Percentiles rank a stretch among this genome's conserved stretches.
Evolutionary conservation across 2,329 filamentous ascomycete genomes (phyloP).

Genomic region (Alternaria alternata): DNA sequence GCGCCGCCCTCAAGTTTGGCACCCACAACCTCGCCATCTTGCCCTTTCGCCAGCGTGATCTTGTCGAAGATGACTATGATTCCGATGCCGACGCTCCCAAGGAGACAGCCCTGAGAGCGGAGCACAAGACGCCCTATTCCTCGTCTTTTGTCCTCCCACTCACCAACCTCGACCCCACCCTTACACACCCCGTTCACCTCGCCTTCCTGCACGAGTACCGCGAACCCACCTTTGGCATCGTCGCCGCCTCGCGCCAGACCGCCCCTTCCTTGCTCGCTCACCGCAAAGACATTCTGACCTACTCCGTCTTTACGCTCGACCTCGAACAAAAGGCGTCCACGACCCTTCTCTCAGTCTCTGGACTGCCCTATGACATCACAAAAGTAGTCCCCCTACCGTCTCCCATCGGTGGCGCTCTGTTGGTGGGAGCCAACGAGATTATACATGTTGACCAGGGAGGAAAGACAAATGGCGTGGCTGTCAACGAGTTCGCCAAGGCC

Average conservation of each 20-base stretch:
- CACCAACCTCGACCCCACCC: slow-evolving; percentile 83
- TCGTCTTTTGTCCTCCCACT: slow-evolving; percentile 93
- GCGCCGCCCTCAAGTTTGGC: slow-evolving; percentile 93
- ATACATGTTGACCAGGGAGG: slow-evolving; percentile 97
- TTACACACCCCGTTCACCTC: slow-evolving; percentile 89
- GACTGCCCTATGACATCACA: slow-evolving; percentile 86
- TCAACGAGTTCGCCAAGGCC: slow-evolving; percentile 88
- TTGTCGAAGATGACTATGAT: slow-evolving; percentile 92
- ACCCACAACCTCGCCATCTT: slow-evolving; percentile 88
- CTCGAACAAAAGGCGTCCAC: slow-evolving; percentile 93
- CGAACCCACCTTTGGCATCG: slow-evolving; percentile 94
- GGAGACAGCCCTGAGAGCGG: slow-evolving; percentile 44
- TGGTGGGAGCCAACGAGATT: slow-evolving; percentile 88
- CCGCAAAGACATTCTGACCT: slow-evolving; percentile 84
- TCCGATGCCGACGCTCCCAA: slow-evolving; percentile 73
- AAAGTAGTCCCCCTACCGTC: slow-evolving; percentile 82
- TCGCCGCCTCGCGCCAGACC: slow-evolving; percentile 77
- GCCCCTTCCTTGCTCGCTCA: slow-evolving; percentile 77
- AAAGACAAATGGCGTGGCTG: slow-evolving; percentile 88
- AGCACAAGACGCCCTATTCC: slow-evolving; percentile 74
- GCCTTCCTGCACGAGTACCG: slow-evolving; percentile 96
- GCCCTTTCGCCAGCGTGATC: slow-evolving; percentile 85
- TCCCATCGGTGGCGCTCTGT: slow-evolving; percentile 86
- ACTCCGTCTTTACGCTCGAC: slow-evolving; percentile 95
- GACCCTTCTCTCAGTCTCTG: slow-evolving; percentile 84